Conservation (phyloP, 1,284 basidiomycete species). For the Mycocalia duriaeana region DNA sequence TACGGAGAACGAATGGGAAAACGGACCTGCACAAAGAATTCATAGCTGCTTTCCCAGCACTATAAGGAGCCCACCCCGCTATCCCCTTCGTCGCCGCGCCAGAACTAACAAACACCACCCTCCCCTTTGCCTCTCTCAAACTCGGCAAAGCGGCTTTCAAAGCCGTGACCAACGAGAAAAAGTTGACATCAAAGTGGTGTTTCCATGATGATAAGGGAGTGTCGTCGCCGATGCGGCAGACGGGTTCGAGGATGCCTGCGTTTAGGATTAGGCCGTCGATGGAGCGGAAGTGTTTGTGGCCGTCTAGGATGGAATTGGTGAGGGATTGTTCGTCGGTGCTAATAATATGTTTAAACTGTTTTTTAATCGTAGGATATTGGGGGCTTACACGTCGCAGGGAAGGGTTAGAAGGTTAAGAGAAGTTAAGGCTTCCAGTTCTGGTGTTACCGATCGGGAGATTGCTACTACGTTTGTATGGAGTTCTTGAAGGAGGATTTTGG, state of each 20-base stretch:
- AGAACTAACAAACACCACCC: slow-evolving; percentile 76
- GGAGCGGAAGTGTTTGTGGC: slow-evolving; percentile 46
- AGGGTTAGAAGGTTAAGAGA: slow-evolving; percentile 47
- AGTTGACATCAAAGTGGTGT: slow-evolving; percentile 73
- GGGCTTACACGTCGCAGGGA: slow-evolving; percentile 70
- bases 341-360: slow-evolving; percentile 16
- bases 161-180: slow-evolving; percentile 74
- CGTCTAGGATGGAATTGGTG: slow-evolving; percentile 42
- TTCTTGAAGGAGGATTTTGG: slow-evolving; percentile 54
- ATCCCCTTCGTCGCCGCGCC: slow-evolving; percentile 72
- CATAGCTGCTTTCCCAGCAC: slow-evolving; percentile 78
- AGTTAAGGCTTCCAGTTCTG: slow-evolving; percentile 56
- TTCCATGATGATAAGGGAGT: slow-evolving; percentile 48
- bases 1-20: slow-evolving; percentile 38
- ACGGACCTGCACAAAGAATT: slow-evolving; percentile 71
- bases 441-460: slow-evolving; percentile 64
- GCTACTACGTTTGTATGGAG: slow-evolving; percentile 68
- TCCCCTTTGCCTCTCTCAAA: slow-evolving; percentile 58
- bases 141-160: slow-evolving; percentile 62
- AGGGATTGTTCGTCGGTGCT: slow-evolving; percentile 60
- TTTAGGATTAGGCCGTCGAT: slow-evolving; percentile 79
- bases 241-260: slow-evolving; percentile 60
- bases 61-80: slow-evolving; percentile 76
- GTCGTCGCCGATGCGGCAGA: slow-evolving; percentile 35
- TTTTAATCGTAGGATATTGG: slow-evolving; percentile 6